A percentile compares a stretch with the other conserved stretches of the same genome.
Evolutionary conservation across 257 asterid genomes (phyloP).

Genomic region (Euphrasia confusa): DNA sequence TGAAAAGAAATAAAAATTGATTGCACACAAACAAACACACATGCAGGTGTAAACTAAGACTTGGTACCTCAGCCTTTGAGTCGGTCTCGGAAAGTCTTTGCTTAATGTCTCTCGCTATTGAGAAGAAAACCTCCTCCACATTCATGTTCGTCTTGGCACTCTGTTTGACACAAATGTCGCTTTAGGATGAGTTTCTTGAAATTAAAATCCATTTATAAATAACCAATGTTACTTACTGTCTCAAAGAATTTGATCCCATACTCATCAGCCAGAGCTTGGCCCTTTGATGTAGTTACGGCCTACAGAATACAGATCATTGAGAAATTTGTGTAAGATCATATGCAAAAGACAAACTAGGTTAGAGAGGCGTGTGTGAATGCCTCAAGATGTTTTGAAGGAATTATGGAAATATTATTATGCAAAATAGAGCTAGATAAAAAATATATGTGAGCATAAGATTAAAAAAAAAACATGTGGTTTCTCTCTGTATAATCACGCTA

Average conservation of each 20-base stretch:
- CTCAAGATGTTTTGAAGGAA: not conserved
- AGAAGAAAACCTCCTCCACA: conserved; percentile 84
- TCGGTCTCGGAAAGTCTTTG: conserved; percentile 77
- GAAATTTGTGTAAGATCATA: conserved; percentile 5
- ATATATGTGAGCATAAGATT: not conserved
- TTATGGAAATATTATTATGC: not conserved
- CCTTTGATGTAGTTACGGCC: conserved; percentile 93
- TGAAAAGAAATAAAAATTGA: no score
- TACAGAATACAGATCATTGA: conserved; percentile 38
- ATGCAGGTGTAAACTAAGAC: not conserved
- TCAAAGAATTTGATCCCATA: conserved; percentile 88
- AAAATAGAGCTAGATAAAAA: not conserved
- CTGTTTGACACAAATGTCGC: conserved; percentile 30
- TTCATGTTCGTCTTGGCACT: conserved; percentile 87
- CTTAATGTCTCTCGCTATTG: conserved; percentile 73
- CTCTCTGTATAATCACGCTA: not conserved
- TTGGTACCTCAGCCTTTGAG: conserved; percentile 59
- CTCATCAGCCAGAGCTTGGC: conserved; percentile 97
- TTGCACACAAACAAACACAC: no score
- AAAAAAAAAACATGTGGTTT: not conserved
- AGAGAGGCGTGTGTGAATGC: not conserved
- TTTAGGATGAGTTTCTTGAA: not conserved
- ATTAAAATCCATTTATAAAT: conserved; percentile 15
- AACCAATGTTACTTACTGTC: conserved; percentile 56
- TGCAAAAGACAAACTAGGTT: conserved; percentile 7